Evolutionary conservation across 441 rosid genomes (phyloP).

Genomic region (Pelargonium fulgidum): DNA sequence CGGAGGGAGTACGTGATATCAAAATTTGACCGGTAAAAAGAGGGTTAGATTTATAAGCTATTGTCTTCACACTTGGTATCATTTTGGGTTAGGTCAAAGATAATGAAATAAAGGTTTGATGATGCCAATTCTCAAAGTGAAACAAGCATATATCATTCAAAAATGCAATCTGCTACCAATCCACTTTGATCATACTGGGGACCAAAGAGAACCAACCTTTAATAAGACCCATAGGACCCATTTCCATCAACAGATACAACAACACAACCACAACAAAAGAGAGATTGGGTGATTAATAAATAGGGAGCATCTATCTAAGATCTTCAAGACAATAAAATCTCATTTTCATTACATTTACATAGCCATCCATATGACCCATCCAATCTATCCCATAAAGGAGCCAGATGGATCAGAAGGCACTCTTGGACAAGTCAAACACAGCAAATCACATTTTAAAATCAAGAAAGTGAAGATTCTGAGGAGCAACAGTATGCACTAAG

Average conservation of each 20-base stretch:
- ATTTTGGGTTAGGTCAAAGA: too few relatives aligned
- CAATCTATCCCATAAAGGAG: not conserved
- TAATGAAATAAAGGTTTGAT: too few relatives aligned
- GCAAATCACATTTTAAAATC: conserved; percentile 3
- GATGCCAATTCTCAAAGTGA: too few relatives aligned
- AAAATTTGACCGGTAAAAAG: too few relatives aligned
- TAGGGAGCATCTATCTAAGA: conserved; percentile 1
- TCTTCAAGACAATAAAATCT: conserved; percentile 1
- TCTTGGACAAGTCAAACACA: conserved; percentile 7
- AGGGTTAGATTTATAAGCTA: too few relatives aligned
- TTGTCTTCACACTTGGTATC: too few relatives aligned
- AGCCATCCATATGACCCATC: not conserved
- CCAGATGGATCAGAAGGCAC: conserved; percentile 3
- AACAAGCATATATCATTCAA: too few relatives aligned
- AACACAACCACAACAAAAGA: not conserved
- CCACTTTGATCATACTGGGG: not conserved
- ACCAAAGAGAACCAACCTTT: not conserved
- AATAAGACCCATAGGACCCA: conserved; percentile 3
- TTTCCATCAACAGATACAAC: not conserved
- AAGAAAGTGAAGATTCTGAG: not conserved
- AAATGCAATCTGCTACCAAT: not conserved
- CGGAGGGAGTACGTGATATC: too few relatives aligned
- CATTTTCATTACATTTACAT: not conserved
- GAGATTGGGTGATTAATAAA: not conserved
- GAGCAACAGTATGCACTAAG: not conserved